Base-by-base conservation (phyloP, 306 rosid species). In the Abrus pulchellus region DNA sequence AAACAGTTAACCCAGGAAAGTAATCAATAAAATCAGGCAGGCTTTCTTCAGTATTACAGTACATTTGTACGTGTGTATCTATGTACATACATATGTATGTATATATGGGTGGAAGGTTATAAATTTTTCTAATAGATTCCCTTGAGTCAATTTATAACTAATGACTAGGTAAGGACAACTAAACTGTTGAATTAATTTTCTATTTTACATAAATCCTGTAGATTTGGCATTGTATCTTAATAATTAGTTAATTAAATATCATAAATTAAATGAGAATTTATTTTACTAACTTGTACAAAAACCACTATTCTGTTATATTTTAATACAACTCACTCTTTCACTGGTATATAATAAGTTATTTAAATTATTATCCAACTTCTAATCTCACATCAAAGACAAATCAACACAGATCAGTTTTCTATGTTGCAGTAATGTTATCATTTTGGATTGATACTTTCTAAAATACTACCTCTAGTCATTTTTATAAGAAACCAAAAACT, bases 101-200 rank as follows among this genome's bases (percentile, higher is more conserved):
- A 20, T 20, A 20, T 20, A 20, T 20, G 4, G 4, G 28, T 29
- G 4, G 7, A 53, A 64, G 32, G 33, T 28, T 29, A 34, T 41
- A 34, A 8, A 65, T n/a, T 54, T 30, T 64, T 13, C 50, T 9
- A 11, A 63, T 3, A 9, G 50, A 7, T 41, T 30, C 36, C 11
- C 32, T 41, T 12, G 12, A 6, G 50, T 20, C 33, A 43, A 32
- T 68, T 30, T 29, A 60, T 28, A 50, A 75, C 7, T n/a, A 61
- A 77, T 68, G 29, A 69, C 70, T 68, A 9, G 50, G 62, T 30
- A 20, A 57, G 5, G 36, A 57, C 40, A 77, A 66, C 50, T 13
- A 49, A 64, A 48, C 8, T 44, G 68, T 33, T 63, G 44, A 79
- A 57, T 28, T 56, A 43, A 45, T 59, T 20, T 57, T 68, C 5